Base-by-base conservation (phyloP, 1,139 yeast species). In the Zygotorulaspora mrakii region DNA sequence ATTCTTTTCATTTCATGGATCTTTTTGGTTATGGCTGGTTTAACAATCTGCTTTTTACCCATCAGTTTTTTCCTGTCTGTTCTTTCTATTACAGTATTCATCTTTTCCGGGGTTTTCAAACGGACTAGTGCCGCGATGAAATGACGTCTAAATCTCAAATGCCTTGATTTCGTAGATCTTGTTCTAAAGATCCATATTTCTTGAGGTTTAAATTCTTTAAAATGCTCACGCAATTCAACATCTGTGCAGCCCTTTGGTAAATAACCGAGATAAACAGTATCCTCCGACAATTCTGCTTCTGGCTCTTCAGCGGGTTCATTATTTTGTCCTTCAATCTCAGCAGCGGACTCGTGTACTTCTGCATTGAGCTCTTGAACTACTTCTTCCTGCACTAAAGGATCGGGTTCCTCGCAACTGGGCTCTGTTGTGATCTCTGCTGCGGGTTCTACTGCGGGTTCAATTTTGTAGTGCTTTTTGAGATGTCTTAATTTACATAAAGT, bases 61-160 rank as follows among this genome's bases (percentile, higher is more conserved):
- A 48, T 30, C 11, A 59, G 45, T 38, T 52, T 57, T 38, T 62
- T 64, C 42, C 61, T 59, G 21, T 66, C 52, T 47, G 74, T 64
- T 22, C 61, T 65, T 13, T 60, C 68, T 42, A 78, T 61, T 1
- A 81, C 74, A 30, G 66, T 64, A 30, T 61, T 50, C 40, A 78
- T 71, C 12, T 62, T 62, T 14, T 61, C 69, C n/a, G 64, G 68
- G 9, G 67, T 65, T 21, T 70, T 68, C 41, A 80, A 65, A 17
- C 72, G 73, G 29, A 79, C 74, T 50, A 81, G 67, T 1, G 81
- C 85, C 42, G 77, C 73, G 10, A 71, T 71, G 41, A 60, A 58
- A 13, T 62, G 56, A 17, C 64, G 58, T 17, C 50, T 55, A 35
- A 55, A 57, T 43, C 51, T 57, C 37, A 59, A 54, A 36, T 57